These are phyloP conservation scores for Talaromyces trachyspermus DNA, from an alignment of 495 filamentous ascomycete species.

Conservation along the genomic window DNA sequence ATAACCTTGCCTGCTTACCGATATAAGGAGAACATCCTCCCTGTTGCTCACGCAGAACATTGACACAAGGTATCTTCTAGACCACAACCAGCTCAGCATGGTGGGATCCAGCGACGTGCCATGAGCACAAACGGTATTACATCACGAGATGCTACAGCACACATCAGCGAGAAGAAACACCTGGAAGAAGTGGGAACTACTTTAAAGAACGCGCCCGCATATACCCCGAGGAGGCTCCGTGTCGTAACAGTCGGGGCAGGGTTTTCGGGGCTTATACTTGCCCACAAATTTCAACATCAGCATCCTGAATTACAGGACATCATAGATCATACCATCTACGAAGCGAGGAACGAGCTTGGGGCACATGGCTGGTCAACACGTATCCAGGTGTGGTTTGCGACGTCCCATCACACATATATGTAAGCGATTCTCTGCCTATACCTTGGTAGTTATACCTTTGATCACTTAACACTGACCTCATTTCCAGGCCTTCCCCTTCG, in stretches of 20 bases:
- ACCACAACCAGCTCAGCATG: conserved; percentile 1
- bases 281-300: conserved; percentile 27
- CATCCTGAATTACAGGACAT: conserved; percentile 32
- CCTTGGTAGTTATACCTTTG: not conserved
- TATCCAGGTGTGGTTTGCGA: conserved; percentile 51
- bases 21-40: not conserved
- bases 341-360: conserved; percentile 40
- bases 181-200: conserved; percentile 4
- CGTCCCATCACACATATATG: conserved; percentile 45
- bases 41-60: not conserved
- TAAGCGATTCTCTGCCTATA: not conserved
- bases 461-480: not conserved
- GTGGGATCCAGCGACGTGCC: conserved; percentile 2
- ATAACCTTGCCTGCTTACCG: not conserved
- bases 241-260: conserved; percentile 46
- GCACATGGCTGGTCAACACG: conserved; percentile 44
- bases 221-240: conserved; percentile 18
- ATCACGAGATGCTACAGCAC: conserved; percentile 3
- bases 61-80: conserved; percentile 3
- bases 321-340: conserved; percentile 41
- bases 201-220: conserved; percentile 13
- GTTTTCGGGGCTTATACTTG: conserved; percentile 40
- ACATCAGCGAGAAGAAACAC: conserved; percentile 1
- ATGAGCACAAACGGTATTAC: conserved; percentile 1
- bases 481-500: conserved; percentile 42